A percentile compares a stretch with the other conserved stretches of the same genome.
phyloP scores from a whole-genome alignment of 1,139 yeast genomes.

The Candida labiduridarum region DNA sequence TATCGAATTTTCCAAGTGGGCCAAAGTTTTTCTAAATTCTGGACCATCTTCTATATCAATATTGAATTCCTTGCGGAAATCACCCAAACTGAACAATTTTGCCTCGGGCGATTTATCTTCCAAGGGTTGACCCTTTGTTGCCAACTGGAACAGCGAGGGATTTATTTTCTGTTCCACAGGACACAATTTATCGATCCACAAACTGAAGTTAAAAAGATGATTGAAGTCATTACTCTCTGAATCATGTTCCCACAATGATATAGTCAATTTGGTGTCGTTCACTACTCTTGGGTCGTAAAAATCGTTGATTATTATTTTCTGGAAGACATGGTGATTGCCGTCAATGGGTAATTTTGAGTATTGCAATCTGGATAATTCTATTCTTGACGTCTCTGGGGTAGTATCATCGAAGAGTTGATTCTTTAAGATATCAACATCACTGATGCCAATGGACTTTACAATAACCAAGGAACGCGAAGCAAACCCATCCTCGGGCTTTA shows the following conservation, averaged over 20 bases:
- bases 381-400: slow-evolving; percentile 3
- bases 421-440: slow-evolving; percentile 11
- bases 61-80: slow-evolving; percentile 32
- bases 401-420: slow-evolving; percentile 10
- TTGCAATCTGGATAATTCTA: slow-evolving; percentile 29
- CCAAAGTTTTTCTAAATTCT: slow-evolving; percentile 60
- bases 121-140: slow-evolving; percentile 10
- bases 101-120: slow-evolving; percentile 10
- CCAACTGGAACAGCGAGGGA: slow-evolving; percentile 5
- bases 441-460: slow-evolving; percentile 22
- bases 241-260: slow-evolving; percentile 35
- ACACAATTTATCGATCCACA: slow-evolving; percentile 30
- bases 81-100: slow-evolving; percentile 18
- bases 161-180: slow-evolving; percentile 1
- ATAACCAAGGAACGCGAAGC: slow-evolving; percentile 26
- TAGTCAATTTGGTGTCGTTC: slow-evolving; percentile 24
- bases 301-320: slow-evolving; percentile 37
- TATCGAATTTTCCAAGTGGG: slow-evolving; percentile 55
- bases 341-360: slow-evolving; percentile 32
- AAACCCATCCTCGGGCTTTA: slow-evolving; percentile 17
- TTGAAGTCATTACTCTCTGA: slow-evolving; percentile 18
- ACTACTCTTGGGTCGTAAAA: slow-evolving; percentile 21
- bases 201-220: slow-evolving; percentile 29
- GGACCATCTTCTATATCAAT: slow-evolving; percentile 71
- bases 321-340: slow-evolving; percentile 19